A percentile compares a stretch with the other conserved stretches of the same genome.
Conservation (phyloP, 139 green algal genomes). For the Chlorella vulgaris region DNA sequence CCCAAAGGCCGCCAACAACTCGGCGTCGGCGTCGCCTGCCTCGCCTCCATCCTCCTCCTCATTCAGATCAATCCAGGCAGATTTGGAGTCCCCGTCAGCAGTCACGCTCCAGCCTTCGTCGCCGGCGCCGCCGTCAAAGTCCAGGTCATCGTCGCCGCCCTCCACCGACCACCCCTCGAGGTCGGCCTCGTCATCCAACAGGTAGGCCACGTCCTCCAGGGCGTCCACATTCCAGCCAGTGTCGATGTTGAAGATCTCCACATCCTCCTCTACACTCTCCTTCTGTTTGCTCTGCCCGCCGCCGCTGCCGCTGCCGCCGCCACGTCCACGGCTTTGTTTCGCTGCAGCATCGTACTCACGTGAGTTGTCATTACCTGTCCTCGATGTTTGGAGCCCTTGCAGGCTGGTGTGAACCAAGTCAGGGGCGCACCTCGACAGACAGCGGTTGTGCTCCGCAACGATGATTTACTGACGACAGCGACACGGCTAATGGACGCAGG, state of each 20-base stretch:
- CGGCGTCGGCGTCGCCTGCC: slow-evolving; percentile 7
- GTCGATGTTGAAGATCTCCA: slow-evolving; percentile 53
- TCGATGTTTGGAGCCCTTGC: too few species aligned
- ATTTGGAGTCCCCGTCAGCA: neutral
- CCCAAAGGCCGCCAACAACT: slow-evolving; percentile 4
- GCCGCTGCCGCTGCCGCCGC: neutral
- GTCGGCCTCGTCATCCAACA: slow-evolving; percentile 7
- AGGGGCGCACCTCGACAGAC: neutral
- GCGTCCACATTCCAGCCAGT: slow-evolving; percentile 46
- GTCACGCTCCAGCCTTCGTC: slow-evolving; percentile 19
- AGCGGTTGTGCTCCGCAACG: neutral
- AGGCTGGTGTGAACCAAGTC: neutral
- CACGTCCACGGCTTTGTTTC: neutral
- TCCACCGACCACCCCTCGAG: slow-evolving; percentile 18
- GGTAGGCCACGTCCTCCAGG: slow-evolving; percentile 2
- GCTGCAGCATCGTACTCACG: neutral
- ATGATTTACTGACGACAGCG: neutral
- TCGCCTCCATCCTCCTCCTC: neutral
- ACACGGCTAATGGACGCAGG: neutral
- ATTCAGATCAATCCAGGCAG: neutral
- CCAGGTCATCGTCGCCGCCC: too few species aligned
- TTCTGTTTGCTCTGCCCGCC: neutral
- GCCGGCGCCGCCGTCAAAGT: neutral
- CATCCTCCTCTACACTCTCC: slow-evolving; percentile 24
- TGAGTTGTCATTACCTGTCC: neutral